Base-by-base conservation (phyloP, 2,329 filamentous ascomycete genomes). In the Xylaria arbuscula region DNA sequence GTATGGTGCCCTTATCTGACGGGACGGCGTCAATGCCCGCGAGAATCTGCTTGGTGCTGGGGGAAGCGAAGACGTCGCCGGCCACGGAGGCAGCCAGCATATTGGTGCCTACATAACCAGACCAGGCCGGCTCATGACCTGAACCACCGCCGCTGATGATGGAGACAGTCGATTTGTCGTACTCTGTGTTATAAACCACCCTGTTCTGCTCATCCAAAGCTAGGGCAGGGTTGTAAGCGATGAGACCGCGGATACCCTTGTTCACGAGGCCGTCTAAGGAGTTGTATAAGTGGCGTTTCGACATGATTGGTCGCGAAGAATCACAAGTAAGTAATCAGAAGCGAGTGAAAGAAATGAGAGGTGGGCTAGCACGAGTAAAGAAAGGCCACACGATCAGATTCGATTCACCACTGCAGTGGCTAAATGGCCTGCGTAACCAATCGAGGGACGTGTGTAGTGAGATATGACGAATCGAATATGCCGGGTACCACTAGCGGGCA, bases 11-110 rank as follows among this genome's bases (percentile, higher is more conserved):
- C 73, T 80, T 81, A 40, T 83, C 81, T 34, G 82, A 88, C n/a
- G 84, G 86, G 11, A 84, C 85, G 54, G 83, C 81, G 60, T 86
- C 84, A 48, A 90, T 84, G 6, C 84, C 88, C 1, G 88, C 84
- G 9, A 89, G 77, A 64, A 91, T 88, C 78, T 91, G 89, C 68
- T 86, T 87, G 11, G 88, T 88, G 66, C 86, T 88, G 0, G 89
- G 89, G 7, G 85, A 88, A 17, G 89, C 88, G 71, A 91, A 91
- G 71, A 91, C 86, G 74, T 89, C 87, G 51, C 89, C 89, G 3
- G 83, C 84, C 4, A 88, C 88, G 5, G 88, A 85, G 4, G 87
- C 88, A 1, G 87, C 83, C n/a, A 91, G 83, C 79, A 90, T 83
- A 75, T 88, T 89, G 65, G 79, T 76, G 62, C 89, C 89, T 1